A percentile compares a stretch with the other conserved stretches of the same genome.
phyloP scores from a whole-genome alignment of 306 rosid species.

The Trichosanthes truncata region DNA sequence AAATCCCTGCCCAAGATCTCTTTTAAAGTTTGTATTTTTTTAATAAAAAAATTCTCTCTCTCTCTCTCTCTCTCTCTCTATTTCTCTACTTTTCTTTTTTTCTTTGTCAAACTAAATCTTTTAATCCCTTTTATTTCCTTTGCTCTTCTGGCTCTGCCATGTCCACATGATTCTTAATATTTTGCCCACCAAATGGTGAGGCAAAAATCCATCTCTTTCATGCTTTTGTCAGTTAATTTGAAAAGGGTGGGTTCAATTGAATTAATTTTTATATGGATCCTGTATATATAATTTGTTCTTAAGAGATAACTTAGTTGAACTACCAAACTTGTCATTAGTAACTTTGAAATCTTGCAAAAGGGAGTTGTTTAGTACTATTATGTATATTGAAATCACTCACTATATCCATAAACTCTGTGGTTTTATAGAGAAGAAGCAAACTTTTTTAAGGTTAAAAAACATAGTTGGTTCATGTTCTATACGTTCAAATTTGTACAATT shows the following conservation, averaged over 20 bases:
- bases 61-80: not conserved
- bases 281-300: too few species aligned
- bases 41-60: not conserved
- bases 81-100: not conserved
- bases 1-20: slow-evolving; percentile 4
- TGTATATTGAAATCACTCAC: not conserved
- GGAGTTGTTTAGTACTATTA: too few species aligned
- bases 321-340: too few species aligned
- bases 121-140: not conserved
- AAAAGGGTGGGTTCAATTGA: not conserved
- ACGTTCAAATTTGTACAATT: too few species aligned
- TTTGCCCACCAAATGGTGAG: not conserved
- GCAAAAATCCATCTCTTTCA: not conserved
- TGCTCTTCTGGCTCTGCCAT: not conserved
- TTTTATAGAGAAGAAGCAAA: too few species aligned
- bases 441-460: too few species aligned
- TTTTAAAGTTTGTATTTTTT: slow-evolving; percentile 1
- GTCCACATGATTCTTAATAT: not conserved
- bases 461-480: too few species aligned
- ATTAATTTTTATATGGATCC: not conserved
- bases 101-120: not conserved
- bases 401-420: not conserved
- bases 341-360: not conserved
- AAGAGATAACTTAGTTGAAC: too few species aligned
- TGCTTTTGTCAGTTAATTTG: not conserved